Evolutionary conservation across 345 rosid species (phyloP).

Genomic region (Boechera stricta): DNA sequence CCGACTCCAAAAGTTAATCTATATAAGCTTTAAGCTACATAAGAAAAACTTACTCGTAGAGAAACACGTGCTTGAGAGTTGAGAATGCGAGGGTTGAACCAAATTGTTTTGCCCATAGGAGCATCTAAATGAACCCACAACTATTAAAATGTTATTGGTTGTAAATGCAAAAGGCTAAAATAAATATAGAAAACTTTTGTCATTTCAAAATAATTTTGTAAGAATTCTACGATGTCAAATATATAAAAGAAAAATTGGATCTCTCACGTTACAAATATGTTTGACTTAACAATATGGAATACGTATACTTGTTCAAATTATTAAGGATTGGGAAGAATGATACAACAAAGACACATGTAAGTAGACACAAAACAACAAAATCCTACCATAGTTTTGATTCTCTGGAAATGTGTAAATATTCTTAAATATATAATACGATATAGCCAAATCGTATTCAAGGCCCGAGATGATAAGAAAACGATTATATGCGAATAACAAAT

Average conservation of each 20-base stretch:
- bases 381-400: conserved; percentile 31
- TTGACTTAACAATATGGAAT: conserved; percentile 26
- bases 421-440: conserved; percentile 19
- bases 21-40: too few species aligned
- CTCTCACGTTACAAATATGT: conserved; percentile 16
- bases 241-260: neutral
- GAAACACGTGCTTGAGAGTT: too few species aligned
- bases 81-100: too few species aligned
- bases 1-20: too few species aligned
- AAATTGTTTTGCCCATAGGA: too few species aligned
- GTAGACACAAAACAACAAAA: conserved; percentile 35
- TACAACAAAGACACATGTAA: conserved; percentile 38
- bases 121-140: too few species aligned
- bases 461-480: conserved; percentile 47
- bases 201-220: neutral
- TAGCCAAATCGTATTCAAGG: conserved; percentile 40
- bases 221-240: neutral
- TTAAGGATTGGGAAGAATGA: conserved; percentile 28
- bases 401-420: conserved; percentile 32
- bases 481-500: conserved; percentile 33
- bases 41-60: too few species aligned
- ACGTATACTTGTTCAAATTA: neutral
- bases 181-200: neutral
- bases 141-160: too few species aligned
- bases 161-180: too few species aligned